Evolutionary conservation across 164 flowering plant species (phyloP), one percentile per base, ranked within the genome.

Genomic region (Cinnamomum chago): DNA sequence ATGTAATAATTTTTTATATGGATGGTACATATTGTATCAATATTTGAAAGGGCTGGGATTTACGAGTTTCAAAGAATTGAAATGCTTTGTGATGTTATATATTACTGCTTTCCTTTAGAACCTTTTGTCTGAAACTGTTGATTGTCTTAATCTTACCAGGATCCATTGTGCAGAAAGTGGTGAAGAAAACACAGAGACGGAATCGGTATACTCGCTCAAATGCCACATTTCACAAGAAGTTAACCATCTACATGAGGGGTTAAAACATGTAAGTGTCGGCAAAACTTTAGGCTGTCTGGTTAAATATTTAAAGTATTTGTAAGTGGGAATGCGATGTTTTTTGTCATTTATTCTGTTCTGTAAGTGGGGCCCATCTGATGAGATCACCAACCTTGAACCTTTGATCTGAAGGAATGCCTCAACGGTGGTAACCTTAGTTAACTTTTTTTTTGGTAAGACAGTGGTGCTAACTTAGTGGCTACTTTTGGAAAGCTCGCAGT

Each of bases 171-270:
- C 87, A 81, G 99, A 95, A 88, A 95, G 98, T 83, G 91, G 96
- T 73, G 98, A 95, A 87, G 98, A 95, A 85, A 92, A 95, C 82
- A 84, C 93, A 58, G 98, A 93, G 81, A 69, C 85, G 35, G 99
- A 95, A 79, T 89, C 98, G 18, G 90, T 91, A 40, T 90, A 86
- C 84, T 82, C 97, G 20, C 93, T 95, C 13, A 95, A 95, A 78
- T 95, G 99, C 82, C 99, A 93, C 80, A 95, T 95, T 76, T 92
- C 99, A 10, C 97, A 92, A 0, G 99, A 93, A 71, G 99, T 95
- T 79, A 95, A 95, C 84, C 99, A 95, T 85, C 85, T 95, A 82
- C 95, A 90, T 75, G 98, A 95, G 80, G 99, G 99, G 30, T 78
- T 95, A 74, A 93, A 88, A 81, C 97, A 89, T 82, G 99, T 92